Evolutionary conservation across 2,329 filamentous ascomycete genomes (phyloP).

Genomic region (Claviceps sp.): DNA sequence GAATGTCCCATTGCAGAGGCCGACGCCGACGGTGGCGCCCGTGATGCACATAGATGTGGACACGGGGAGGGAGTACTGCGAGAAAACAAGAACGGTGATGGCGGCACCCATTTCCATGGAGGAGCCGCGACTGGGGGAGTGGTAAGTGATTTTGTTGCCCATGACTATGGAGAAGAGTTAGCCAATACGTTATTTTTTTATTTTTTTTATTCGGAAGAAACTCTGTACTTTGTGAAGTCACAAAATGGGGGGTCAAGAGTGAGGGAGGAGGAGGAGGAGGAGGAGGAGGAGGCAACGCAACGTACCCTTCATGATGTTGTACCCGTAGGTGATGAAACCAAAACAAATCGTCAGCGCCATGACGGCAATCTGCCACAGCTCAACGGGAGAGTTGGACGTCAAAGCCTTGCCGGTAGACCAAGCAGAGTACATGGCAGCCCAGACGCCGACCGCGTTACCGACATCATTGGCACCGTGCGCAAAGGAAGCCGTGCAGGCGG

Average conservation of each 20-base stretch:
- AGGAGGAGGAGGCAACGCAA: background rate
- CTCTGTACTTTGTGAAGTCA: too few relatives aligned
- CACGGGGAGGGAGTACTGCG: constrained; percentile 60
- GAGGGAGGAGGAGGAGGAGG: background rate
- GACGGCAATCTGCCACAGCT: constrained; percentile 65
- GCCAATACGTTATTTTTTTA: background rate
- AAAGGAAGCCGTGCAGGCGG: constrained; percentile 60
- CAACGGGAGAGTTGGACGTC: constrained; percentile 49
- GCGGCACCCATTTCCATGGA: constrained; percentile 74
- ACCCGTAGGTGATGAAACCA: constrained; percentile 62
- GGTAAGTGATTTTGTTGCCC: constrained; percentile 70
- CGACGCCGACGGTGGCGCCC: constrained; percentile 64
- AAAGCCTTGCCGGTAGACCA: constrained; percentile 52
- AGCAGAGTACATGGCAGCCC: constrained; percentile 54
- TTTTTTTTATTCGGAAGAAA: too few relatives aligned
- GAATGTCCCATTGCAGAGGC: constrained; percentile 58
- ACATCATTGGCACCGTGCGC: constrained; percentile 70
- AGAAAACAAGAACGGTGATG: constrained; percentile 64
- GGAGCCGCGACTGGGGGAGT: constrained; percentile 41
- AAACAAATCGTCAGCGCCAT: constrained; percentile 48
- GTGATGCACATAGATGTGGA: constrained; percentile 73
- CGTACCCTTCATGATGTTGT: constrained; percentile 72
- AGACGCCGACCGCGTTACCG: constrained; percentile 56
- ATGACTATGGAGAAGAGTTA: constrained; percentile 37
- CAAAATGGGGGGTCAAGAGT: background rate